These are phyloP conservation scores for Mortierella claussenii DNA, from an alignment of 192 early-diverging fungal species.

Conservation along the genomic window DNA sequence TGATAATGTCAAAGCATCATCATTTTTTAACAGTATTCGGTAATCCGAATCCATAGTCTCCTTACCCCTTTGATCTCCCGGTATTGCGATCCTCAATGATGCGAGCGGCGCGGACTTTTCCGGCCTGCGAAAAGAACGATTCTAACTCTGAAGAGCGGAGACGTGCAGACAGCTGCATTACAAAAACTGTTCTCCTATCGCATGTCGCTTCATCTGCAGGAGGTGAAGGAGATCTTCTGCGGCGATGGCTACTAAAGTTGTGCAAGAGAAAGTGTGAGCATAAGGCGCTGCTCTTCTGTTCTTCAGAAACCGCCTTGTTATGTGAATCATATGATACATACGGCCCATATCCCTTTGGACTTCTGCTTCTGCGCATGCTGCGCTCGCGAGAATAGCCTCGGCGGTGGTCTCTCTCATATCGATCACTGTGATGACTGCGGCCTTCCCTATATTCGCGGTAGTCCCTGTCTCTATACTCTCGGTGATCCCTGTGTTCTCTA, in stretches of 20 bases:
- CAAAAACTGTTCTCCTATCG: conserved; percentile 94
- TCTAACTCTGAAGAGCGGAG: conserved; percentile 81
- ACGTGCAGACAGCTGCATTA: conserved; percentile 90
- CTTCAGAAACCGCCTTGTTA: too few relatives aligned
- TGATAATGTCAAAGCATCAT: too few relatives aligned
- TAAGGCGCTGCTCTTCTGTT: too few relatives aligned
- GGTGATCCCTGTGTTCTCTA: conserved; percentile 47
- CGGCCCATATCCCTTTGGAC: conserved; percentile 31
- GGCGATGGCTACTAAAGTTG: conserved; percentile 13
- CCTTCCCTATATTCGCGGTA: conserved; percentile 50
- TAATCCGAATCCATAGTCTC: too few relatives aligned
- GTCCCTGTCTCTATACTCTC: conserved; percentile 56
- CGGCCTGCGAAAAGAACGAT: conserved; percentile 86
- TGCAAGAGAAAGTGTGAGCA: background rate
- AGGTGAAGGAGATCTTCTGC: conserved; percentile 72
- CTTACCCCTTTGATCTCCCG: conserved; percentile 87
- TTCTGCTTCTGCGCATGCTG: conserved; percentile 23
- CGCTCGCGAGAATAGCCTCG: conserved; percentile 45
- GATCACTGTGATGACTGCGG: conserved; percentile 33
- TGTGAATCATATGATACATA: too few relatives aligned
- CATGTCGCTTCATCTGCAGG: conserved; percentile 80
- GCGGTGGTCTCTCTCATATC: conserved; percentile 46
- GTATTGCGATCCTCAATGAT: conserved; percentile 88
- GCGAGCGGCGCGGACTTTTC: conserved; percentile 87
- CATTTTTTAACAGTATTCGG: too few relatives aligned